These are phyloP conservation scores for Diophrys sp. DNA, from an alignment of 73 alveolate genomes.

Conservation along the genomic window DNA sequence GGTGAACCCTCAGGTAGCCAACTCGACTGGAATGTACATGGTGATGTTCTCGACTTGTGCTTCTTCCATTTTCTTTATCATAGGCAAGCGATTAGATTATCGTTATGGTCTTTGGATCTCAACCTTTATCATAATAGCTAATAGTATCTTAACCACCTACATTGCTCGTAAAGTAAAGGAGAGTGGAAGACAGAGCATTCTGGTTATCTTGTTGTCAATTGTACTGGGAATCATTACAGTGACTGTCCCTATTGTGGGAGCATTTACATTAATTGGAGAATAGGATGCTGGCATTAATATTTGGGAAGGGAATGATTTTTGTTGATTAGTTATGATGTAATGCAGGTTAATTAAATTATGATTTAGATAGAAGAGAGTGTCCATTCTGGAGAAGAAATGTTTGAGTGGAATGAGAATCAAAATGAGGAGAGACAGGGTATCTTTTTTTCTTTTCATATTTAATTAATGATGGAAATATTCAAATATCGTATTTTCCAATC, in stretches of 20 bases:
- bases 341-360: too few species aligned
- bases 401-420: too few species aligned
- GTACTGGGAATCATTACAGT: neutral
- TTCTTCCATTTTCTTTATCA: slow-evolving; percentile 13
- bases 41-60: slow-evolving; percentile 30
- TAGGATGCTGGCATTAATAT: neutral
- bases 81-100: neutral
- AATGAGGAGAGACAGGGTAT: too few species aligned
- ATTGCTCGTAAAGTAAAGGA: neutral
- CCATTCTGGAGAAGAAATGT: too few species aligned
- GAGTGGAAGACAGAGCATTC: slow-evolving; percentile 2
- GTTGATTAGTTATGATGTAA: too few species aligned
- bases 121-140: neutral
- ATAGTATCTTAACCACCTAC: neutral
- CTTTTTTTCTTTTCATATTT: too few species aligned
- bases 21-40: slow-evolving; percentile 62
- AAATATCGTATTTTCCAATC: too few species aligned
- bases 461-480: too few species aligned
- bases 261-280: neutral
- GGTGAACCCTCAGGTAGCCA: slow-evolving; percentile 47
- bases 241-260: slow-evolving; percentile 2
- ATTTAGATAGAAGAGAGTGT: too few species aligned
- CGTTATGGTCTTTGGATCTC: neutral
- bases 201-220: neutral
- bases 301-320: neutral